These are phyloP conservation scores for Limnanthes douglasii DNA, from an alignment of 345 rosid genomes.

Conservation along the genomic window DNA sequence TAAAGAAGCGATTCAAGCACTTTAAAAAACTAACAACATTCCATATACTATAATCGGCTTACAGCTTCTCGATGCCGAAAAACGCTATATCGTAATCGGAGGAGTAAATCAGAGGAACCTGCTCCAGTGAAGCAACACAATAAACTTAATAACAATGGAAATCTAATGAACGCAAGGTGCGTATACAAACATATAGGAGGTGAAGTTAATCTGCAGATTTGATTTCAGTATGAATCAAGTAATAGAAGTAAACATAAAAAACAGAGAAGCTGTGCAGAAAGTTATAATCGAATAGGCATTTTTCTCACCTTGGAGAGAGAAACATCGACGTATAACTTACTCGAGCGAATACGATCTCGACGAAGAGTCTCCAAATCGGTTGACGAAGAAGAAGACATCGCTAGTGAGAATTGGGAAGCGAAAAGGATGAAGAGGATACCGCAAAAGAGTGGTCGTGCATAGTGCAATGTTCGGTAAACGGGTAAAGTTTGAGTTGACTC, in stretches of 20 bases:
- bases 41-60: too few relatives aligned
- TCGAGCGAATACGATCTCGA: constrained; percentile 42
- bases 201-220: neutral
- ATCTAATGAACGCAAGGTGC: neutral
- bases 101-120: constrained; percentile 81
- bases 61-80: constrained; percentile 88
- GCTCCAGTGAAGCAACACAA: too few relatives aligned
- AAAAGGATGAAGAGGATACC: too few relatives aligned
- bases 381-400: constrained; percentile 13
- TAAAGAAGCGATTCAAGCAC: neutral
- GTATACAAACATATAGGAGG: neutral
- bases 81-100: constrained; percentile 55
- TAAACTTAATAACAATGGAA: too few relatives aligned
- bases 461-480: too few relatives aligned
- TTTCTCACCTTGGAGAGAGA: constrained; percentile 37
- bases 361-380: constrained; percentile 34
- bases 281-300: neutral
- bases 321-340: constrained; percentile 62
- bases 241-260: too few relatives aligned
- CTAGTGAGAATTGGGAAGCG: too few relatives aligned
- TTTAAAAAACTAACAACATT: neutral
- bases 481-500: too few relatives aligned
- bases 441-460: too few relatives aligned
- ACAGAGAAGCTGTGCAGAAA: neutral
- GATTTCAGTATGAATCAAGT: too few relatives aligned